Evolutionary conservation across 805 yeast species (phyloP).

Genomic region (Barnettozyma sucrosica): DNA sequence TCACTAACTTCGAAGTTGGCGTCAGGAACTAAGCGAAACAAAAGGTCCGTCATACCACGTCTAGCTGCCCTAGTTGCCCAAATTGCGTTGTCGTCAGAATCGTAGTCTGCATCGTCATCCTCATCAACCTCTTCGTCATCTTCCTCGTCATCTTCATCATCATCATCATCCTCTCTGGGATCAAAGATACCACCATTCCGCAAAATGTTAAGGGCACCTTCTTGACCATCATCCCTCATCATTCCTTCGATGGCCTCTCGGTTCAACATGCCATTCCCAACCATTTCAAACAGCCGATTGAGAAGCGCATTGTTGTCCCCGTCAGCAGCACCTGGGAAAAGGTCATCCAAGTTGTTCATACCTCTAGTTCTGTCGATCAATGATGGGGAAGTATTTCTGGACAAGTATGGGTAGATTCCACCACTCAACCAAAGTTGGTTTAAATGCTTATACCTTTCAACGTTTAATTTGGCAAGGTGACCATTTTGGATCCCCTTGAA

Average conservation of each 20-base stretch:
- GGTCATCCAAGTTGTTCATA: background rate
- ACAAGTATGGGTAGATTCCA: slow-evolving; percentile 45
- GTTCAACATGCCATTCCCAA: background rate
- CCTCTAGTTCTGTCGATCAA: background rate
- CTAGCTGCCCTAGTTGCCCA: background rate
- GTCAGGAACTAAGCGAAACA: background rate
- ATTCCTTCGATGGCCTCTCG: background rate
- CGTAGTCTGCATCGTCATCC: slow-evolving; percentile 1
- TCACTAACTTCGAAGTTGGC: background rate
- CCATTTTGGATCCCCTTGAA: slow-evolving; percentile 48
- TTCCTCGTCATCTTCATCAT: background rate
- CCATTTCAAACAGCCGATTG: background rate
- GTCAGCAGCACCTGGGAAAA: background rate
- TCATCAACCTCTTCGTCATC: slow-evolving; percentile 1
- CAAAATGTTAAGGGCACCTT: background rate
- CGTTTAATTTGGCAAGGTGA: slow-evolving; percentile 46
- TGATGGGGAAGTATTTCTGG: slow-evolving; percentile 23
- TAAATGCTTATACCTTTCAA: slow-evolving; percentile 48
- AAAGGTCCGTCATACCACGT: background rate
- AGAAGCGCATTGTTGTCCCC: background rate
- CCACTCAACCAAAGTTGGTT: slow-evolving; percentile 59
- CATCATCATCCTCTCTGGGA: slow-evolving; percentile 2
- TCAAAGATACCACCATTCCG: background rate
- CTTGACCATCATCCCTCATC: background rate
- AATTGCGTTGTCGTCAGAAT: background rate